Base-by-base conservation (phyloP, 345 rosid species). In the Raphanus raphanistrum region DNA sequence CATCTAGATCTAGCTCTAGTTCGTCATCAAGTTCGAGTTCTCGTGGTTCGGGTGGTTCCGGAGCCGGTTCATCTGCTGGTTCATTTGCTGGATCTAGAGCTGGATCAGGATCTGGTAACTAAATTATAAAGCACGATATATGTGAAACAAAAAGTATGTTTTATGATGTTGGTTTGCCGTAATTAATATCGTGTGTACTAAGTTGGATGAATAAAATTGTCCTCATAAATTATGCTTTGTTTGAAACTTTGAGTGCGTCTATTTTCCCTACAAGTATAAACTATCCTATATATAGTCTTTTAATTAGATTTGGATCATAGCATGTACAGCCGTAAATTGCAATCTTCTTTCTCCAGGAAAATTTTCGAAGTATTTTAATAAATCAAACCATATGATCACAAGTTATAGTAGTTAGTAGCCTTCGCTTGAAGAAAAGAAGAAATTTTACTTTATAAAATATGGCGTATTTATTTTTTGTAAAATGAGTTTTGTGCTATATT, bases 21-120 rank as follows among this genome's bases (percentile, higher is more conserved):
- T 83, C 86, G 17, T 82, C 87, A 7, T 86, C 87, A 4, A 82
- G 86, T 57, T 83, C 84, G 6, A 80, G 82, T 54, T 85, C 88
- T 1, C 43, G 82, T 27, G 81, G 85, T n/a, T 74, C 79, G 29
- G 76, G 79, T 65, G 83, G 77, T 8, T 75, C 77, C 4, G 77
- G 55, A 6, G 84, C 84, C 7, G 85, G 84, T n/a, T 87, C 90
- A 12, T 79, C 82, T 2, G 90, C 91, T 1, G 90, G 93, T 61
- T 92, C 94, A 12, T 82, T 61, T 25, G 88, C 97, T 2, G 90
- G 87, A 27, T 88, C 92, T 17, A 77, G 93, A 76, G 87, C 90
- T 3, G 88, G 92, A 9, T 86, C 95, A 5, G 84, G 90, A 6
- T 79, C 83, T 13, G 72, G 83, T 52, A 79, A 68, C 66, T 79